These are phyloP conservation scores for Hypoxylon sp. DNA, from an alignment of 2,329 filamentous ascomycete species.

Conservation along the genomic window DNA sequence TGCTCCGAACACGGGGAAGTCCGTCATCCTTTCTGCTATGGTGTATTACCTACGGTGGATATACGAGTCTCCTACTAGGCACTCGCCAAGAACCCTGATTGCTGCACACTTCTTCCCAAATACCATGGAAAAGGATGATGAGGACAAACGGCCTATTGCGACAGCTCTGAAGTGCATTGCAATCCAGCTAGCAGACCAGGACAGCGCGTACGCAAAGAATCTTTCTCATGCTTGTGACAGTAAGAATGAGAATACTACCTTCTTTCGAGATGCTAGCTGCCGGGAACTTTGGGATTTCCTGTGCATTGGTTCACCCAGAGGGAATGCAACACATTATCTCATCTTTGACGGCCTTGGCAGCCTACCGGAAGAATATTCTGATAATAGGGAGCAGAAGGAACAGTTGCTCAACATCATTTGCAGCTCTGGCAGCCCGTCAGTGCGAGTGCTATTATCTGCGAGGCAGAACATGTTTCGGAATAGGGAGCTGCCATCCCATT, in stretches of 20 bases:
- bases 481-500: slow-evolving; percentile 5
- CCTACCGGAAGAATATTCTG: slow-evolving; percentile 14
- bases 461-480: slow-evolving; percentile 3
- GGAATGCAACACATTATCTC: slow-evolving; percentile 21
- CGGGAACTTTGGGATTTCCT: slow-evolving; percentile 30
- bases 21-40: slow-evolving; percentile 18
- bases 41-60: slow-evolving; percentile 21
- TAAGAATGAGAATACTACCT: slow-evolving; percentile 14
- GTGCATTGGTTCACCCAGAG: slow-evolving; percentile 17
- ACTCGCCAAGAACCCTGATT: slow-evolving; percentile 18
- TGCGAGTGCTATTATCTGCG: slow-evolving; percentile 22
- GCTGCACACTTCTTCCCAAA: slow-evolving; percentile 26
- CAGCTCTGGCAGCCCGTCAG: slow-evolving; percentile 8
- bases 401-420: slow-evolving; percentile 15
- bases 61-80: slow-evolving; percentile 13
- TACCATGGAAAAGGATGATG: slow-evolving; percentile 17
- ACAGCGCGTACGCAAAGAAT: slow-evolving; percentile 25
- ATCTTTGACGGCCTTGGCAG: slow-evolving; percentile 22
- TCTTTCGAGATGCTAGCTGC: slow-evolving; percentile 32
- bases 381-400: slow-evolving; percentile 9
- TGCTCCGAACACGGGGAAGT: slow-evolving; percentile 27
- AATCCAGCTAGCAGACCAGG: slow-evolving; percentile 25
- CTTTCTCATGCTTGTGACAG: slow-evolving; percentile 18
- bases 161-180: slow-evolving; percentile 32
- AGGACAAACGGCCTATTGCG: slow-evolving; percentile 20